A percentile compares a stretch with the other conserved stretches of the same genome.
Evolutionary conservation across 495 filamentous ascomycete genomes (phyloP).

Genomic region (Xylaria flabelliformis): DNA sequence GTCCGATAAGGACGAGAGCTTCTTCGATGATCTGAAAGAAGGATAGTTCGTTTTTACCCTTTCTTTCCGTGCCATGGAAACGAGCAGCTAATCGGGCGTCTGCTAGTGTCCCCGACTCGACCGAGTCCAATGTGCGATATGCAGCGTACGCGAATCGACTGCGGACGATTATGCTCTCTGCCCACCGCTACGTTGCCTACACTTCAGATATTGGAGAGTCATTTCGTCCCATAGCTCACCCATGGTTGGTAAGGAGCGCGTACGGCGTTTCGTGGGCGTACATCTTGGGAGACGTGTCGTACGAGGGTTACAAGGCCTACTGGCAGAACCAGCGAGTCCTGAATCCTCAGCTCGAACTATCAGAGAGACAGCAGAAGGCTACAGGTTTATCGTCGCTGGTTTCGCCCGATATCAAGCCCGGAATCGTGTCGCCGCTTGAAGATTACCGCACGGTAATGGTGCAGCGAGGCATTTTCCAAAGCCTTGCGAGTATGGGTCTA

Average conservation of each 20-base stretch:
- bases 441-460: slow-evolving; percentile 92
- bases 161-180: slow-evolving; percentile 86
- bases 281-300: slow-evolving; percentile 83
- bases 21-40: slow-evolving; percentile 78
- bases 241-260: slow-evolving; percentile 75
- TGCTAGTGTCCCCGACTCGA: slow-evolving; percentile 72
- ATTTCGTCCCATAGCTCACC: slow-evolving; percentile 92
- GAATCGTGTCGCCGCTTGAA: slow-evolving; percentile 76
- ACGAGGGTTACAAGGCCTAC: slow-evolving; percentile 97
- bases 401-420: slow-evolving; percentile 39
- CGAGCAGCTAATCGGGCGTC: slow-evolving; percentile 19
- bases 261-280: slow-evolving; percentile 95
- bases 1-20: slow-evolving; percentile 73
- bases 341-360: slow-evolving; percentile 56
- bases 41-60: slow-evolving; percentile 70
- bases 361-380: slow-evolving; percentile 46
- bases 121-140: slow-evolving; percentile 84
- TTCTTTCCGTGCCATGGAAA: slow-evolving; percentile 19
- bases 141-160: slow-evolving; percentile 88
- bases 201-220: slow-evolving; percentile 97
- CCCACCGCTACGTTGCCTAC: slow-evolving; percentile 97
- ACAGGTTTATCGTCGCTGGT: slow-evolving; percentile 41
- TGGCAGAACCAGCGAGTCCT: slow-evolving; percentile 71
- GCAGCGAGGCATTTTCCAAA: slow-evolving; percentile 88
- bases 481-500: slow-evolving; percentile 88